A percentile compares a stretch with the other conserved stretches of the same genome.
phyloP scores from a whole-genome alignment of 2,329 filamentous ascomycete genomes.

The Incumbomyces delicatus region DNA sequence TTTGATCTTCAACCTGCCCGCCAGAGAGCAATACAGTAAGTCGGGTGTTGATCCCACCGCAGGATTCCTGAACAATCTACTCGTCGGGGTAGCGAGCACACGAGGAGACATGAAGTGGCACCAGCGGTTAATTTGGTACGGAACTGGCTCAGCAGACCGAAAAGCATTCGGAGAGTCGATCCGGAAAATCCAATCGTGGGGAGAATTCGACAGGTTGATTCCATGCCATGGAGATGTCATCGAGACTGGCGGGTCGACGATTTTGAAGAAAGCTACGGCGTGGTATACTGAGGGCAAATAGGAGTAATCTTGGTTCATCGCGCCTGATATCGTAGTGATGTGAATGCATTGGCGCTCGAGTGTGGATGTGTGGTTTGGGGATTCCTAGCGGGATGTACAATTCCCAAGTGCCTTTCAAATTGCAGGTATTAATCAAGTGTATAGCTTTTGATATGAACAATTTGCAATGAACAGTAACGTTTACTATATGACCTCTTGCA shows the following conservation, averaged over 20 bases:
- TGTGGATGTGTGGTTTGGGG: no score
- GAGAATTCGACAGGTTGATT: conserved; percentile 69
- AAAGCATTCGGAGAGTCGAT: conserved; percentile 61
- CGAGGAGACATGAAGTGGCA: conserved; percentile 58
- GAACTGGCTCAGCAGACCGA: conserved; percentile 51
- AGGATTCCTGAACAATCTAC: conserved; percentile 51
- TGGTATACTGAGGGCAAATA: conserved; percentile 59
- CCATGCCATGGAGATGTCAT: conserved; percentile 92
- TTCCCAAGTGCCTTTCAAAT: no score
- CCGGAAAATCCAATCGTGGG: conserved; percentile 60
- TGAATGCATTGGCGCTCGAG: no score
- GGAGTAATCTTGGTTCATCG: background rate
- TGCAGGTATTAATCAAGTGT: no score
- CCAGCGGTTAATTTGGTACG: conserved; percentile 76
- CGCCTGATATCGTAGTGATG: background rate
- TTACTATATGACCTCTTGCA: no score
- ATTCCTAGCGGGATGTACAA: no score
- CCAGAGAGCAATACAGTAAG: conserved; percentile 70
- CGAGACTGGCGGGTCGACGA: conserved; percentile 60
- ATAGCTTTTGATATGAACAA: no score
- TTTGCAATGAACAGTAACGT: no score
- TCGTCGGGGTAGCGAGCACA: conserved; percentile 47
- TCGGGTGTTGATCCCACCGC: conserved; percentile 40
- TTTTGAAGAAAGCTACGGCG: conserved; percentile 67
- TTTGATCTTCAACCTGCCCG: conserved; percentile 81